These are phyloP conservation scores for Dendrobium huoshanense DNA, from an alignment of 106 monocot species.

Conservation along the genomic window DNA sequence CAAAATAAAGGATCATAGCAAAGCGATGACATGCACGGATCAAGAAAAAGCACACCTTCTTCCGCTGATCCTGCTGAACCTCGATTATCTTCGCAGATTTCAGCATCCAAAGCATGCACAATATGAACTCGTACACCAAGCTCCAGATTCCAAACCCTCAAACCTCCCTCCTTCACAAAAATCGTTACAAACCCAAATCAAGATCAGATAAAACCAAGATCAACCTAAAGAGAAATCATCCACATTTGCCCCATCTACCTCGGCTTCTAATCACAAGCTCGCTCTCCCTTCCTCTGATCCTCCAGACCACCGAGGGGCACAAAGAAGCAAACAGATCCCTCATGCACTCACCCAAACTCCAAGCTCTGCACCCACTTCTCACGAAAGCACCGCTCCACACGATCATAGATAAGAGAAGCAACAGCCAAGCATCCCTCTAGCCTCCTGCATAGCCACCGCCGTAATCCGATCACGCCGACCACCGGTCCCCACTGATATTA, in stretches of 20 bases:
- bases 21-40: not conserved
- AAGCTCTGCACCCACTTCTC: not conserved
- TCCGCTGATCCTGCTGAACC: conserved; percentile 22
- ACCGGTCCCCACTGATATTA: not conserved
- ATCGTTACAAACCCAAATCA: not conserved
- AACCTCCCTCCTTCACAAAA: not conserved
- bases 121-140: not conserved
- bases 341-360: conserved; percentile 7
- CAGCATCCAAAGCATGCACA: not conserved
- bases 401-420: conserved; percentile 18
- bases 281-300: conserved; percentile 9
- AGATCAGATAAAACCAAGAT: not conserved
- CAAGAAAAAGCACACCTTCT: conserved; percentile 13
- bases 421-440: not conserved
- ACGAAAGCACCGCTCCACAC: not conserved
- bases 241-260: conserved; percentile 35
- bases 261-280: conserved; percentile 24
- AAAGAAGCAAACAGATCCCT: conserved; percentile 13
- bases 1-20: not conserved
- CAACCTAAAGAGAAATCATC: conserved; percentile 15
- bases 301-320: not conserved
- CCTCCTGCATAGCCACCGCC: conserved; percentile 1
- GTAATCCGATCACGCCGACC: not conserved
- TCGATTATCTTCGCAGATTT: not conserved
- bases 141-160: not conserved